Conservation (phyloP, 495 filamentous ascomycete genomes). For the Penicillium herquei region DNA sequence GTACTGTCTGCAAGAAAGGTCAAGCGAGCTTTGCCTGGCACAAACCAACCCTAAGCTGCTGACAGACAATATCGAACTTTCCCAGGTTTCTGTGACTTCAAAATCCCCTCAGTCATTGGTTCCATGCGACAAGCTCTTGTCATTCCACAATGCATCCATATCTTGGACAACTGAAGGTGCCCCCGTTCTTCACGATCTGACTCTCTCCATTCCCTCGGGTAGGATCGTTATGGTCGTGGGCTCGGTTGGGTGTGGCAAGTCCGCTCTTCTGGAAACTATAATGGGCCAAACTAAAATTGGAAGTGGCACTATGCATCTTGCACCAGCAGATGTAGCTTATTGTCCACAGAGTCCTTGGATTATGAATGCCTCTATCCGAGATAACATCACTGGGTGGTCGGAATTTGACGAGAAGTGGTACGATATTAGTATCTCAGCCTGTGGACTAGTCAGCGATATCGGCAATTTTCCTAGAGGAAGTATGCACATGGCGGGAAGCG, state of each 20-base stretch:
- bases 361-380: conserved; percentile 36
- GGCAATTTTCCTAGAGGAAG: conserved; percentile 53
- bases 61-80: neutral
- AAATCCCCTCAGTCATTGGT: neutral
- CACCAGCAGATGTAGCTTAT: conserved; percentile 23
- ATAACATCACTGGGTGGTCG: conserved; percentile 25
- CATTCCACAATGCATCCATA: neutral
- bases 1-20: conserved; percentile 11
- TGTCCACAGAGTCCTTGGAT: conserved; percentile 46
- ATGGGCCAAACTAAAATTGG: conserved; percentile 1
- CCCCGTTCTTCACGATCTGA: neutral
- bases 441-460: conserved; percentile 28
- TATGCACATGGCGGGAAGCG: conserved; percentile 72
- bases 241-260: conserved; percentile 40
- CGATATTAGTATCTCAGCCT: conserved; percentile 24
- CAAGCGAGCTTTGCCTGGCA: neutral
- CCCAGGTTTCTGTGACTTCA: neutral
- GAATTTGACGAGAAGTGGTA: conserved; percentile 31
- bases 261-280: conserved; percentile 32
- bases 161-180: conserved; percentile 1
- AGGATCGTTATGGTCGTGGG: conserved; percentile 34
- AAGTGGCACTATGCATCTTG: neutral
- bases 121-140: neutral
- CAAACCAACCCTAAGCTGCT: neutral
- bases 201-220: neutral